Percentiles rank a stretch among this genome's conserved stretches.
phyloP scores from a whole-genome alignment of 2,329 filamentous ascomycete genomes.

The Grosmannia serpens region DNA sequence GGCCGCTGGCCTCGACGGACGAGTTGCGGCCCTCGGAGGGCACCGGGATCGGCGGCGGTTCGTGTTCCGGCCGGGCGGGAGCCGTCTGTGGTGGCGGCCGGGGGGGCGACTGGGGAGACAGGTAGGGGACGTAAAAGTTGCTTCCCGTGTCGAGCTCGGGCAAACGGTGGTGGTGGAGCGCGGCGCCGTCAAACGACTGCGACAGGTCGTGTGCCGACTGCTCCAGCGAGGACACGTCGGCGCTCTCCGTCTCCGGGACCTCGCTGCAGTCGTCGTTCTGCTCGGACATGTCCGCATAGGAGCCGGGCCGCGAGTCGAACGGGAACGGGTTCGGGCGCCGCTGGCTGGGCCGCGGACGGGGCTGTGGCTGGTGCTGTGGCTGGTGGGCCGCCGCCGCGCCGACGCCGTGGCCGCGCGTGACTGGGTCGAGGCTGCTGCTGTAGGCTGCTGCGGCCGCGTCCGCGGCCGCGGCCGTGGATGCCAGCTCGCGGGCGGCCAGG shows the following conservation, averaged over 20 bases:
- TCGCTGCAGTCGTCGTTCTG: slow-evolving; percentile 17
- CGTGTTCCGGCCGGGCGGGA: slow-evolving; percentile 33
- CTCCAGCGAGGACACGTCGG: slow-evolving; percentile 9
- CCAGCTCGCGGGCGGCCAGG: slow-evolving; percentile 3
- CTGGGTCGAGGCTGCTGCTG: slow-evolving; percentile 2
- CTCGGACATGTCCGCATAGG: slow-evolving; percentile 14
- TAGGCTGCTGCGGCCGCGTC: too few relatives aligned
- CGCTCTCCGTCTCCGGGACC: not conserved
- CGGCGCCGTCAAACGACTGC: not conserved
- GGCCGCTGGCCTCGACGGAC: slow-evolving; percentile 19
- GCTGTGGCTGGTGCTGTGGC: not conserved
- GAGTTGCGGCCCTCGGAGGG: slow-evolving; percentile 10
- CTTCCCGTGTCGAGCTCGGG: slow-evolving; percentile 40
- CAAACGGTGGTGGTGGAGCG: slow-evolving; percentile 23
- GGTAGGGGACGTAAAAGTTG: slow-evolving; percentile 37
- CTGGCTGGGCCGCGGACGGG: not conserved
- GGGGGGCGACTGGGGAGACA: slow-evolving; percentile 22
- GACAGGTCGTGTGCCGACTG: not conserved
- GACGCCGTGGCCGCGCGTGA: slow-evolving; percentile 1
- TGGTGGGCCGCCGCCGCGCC: not conserved
- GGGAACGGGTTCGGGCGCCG: slow-evolving; percentile 4
- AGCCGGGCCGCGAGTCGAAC: slow-evolving; percentile 18
- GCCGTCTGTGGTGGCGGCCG: not conserved
- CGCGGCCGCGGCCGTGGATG: not conserved
- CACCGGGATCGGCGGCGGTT: slow-evolving; percentile 36